Conservation (phyloP, 2,329 filamentous ascomycete species). For the Pleoardoris graminearum region DNA sequence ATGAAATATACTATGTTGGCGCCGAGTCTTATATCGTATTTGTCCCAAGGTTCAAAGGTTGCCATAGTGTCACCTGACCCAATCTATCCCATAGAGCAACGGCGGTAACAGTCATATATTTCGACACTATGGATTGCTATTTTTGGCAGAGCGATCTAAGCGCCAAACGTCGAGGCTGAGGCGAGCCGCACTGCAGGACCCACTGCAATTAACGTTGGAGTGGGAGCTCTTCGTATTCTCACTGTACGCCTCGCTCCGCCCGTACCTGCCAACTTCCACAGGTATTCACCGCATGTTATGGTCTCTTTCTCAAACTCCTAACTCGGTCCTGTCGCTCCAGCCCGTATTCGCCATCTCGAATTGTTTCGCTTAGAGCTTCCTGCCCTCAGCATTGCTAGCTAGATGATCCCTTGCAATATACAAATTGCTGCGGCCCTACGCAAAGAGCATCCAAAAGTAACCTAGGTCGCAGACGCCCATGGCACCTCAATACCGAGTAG, state of each 20-base stretch:
- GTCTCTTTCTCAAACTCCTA: background rate
- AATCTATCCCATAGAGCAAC: slow-evolving; percentile 17
- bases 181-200: slow-evolving; percentile 23
- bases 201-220: slow-evolving; percentile 29
- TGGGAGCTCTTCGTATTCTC: slow-evolving; percentile 41
- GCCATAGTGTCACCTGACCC: slow-evolving; percentile 31
- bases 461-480: slow-evolving; percentile 24
- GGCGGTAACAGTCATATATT: slow-evolving; percentile 27
- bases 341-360: slow-evolving; percentile 22
- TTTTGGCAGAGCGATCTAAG: slow-evolving; percentile 22
- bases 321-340: slow-evolving; percentile 16
- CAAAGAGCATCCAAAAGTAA: slow-evolving; percentile 15
- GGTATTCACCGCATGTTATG: slow-evolving; percentile 13
- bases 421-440: slow-evolving; percentile 20
- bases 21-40: slow-evolving; percentile 11
- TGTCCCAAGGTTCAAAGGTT: too few species aligned
- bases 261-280: slow-evolving; percentile 13
- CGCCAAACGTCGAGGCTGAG: background rate
- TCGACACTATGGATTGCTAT: slow-evolving; percentile 26
- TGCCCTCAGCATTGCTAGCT: slow-evolving; percentile 7
- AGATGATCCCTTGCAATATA: slow-evolving; percentile 31
- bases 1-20: background rate
- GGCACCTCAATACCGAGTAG: slow-evolving; percentile 22
- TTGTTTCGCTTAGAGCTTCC: slow-evolving; percentile 13
- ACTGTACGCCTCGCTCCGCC: slow-evolving; percentile 27